Evolutionary conservation across 345 rosid genomes (phyloP).

Genomic region (Gossypium arboreum): DNA sequence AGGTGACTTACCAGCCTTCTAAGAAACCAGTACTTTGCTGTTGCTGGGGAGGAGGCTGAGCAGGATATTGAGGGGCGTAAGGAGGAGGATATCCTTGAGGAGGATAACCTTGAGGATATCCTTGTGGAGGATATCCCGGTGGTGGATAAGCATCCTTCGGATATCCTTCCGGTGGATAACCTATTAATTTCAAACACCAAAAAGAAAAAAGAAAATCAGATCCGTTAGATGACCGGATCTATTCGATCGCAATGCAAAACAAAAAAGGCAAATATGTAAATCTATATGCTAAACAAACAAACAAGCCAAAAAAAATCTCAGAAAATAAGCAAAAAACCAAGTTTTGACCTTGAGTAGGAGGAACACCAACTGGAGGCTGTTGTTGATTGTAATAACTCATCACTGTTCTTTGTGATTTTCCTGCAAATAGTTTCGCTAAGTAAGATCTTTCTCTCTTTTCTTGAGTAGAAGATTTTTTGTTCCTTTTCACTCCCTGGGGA

Average conservation of each 20-base stretch:
- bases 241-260: not conserved
- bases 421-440: not conserved
- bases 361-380: constrained; percentile 83
- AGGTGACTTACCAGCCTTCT: constrained; percentile 67
- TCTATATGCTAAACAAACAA: not conserved
- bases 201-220: not conserved
- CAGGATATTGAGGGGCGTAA: constrained; percentile 67
- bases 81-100: constrained; percentile 62
- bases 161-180: constrained; percentile 90
- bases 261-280: not conserved
- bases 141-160: constrained; percentile 77
- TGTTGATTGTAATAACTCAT: constrained; percentile 91
- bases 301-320: not conserved
- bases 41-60: constrained; percentile 58
- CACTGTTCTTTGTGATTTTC: not conserved
- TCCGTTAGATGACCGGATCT: not conserved
- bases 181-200: constrained; percentile 26
- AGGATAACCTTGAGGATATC: constrained; percentile 56
- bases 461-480: not conserved
- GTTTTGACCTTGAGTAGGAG: constrained; percentile 79
- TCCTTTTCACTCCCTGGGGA: not conserved
- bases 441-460: not conserved
- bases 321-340: not conserved
- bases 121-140: constrained; percentile 51
- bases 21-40: constrained; percentile 39